Evolutionary conservation across 352 stramenopile species (phyloP).

Genomic region (Phytophthora parvispora): DNA sequence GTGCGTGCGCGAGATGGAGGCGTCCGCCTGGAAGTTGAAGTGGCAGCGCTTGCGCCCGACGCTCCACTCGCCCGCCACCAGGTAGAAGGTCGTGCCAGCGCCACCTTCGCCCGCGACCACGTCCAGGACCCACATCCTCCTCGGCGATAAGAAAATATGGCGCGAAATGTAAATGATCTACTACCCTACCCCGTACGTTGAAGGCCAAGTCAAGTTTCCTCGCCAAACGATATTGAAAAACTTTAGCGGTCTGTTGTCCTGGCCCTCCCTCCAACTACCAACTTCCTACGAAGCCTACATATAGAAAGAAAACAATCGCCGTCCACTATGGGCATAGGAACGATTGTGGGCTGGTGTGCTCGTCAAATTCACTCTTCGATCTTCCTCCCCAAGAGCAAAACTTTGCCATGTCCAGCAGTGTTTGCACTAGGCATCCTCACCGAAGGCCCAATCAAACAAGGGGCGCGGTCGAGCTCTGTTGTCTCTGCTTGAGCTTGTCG

Average conservation of each 20-base stretch:
- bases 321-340: no score
- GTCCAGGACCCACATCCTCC: slow-evolving; percentile 86
- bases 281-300: no score
- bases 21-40: slow-evolving; percentile 87
- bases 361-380: not conserved
- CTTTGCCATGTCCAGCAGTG: not conserved
- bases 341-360: no score
- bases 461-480: not conserved
- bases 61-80: slow-evolving; percentile 87
- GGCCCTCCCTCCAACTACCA: no score
- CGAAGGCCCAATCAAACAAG: slow-evolving; percentile 4
- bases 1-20: slow-evolving; percentile 87
- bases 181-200: no score
- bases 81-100: slow-evolving; percentile 77
- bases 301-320: no score
- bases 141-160: not conserved
- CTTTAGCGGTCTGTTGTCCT: no score
- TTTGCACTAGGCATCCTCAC: not conserved
- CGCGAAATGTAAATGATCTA: not conserved
- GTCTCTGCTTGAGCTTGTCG: not conserved
- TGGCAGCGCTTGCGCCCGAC: slow-evolving; percentile 87
- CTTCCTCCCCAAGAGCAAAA: not conserved
- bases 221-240: no score
- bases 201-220: no score
- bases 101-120: slow-evolving; percentile 55